Evolutionary conservation across 495 filamentous ascomycete genomes (phyloP).

Genomic region (Chaetomium cochliodes): DNA sequence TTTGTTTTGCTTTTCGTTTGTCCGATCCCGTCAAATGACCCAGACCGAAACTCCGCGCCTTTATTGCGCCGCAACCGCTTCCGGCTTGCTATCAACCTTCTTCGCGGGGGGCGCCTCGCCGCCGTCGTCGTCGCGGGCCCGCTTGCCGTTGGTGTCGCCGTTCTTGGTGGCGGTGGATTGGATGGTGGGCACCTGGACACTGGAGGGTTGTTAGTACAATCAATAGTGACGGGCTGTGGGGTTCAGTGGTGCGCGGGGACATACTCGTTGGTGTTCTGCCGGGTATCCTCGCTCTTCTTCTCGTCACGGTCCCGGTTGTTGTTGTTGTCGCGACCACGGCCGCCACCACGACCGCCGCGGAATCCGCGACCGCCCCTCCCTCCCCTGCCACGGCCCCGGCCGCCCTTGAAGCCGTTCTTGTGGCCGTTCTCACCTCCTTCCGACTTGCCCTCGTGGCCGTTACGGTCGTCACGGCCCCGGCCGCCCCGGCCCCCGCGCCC

Average conservation of each 20-base stretch:
- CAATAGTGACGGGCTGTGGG: background rate
- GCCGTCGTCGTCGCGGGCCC: constrained; percentile 44
- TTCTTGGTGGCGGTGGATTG: constrained; percentile 33
- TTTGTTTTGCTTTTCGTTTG: background rate
- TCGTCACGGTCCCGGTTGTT: constrained; percentile 36
- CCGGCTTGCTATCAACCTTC: constrained; percentile 51
- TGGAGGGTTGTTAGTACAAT: constrained; percentile 15
- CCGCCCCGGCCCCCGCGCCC: constrained; percentile 36
- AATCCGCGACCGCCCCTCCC: constrained; percentile 43
- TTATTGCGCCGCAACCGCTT: constrained; percentile 24
- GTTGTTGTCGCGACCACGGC: constrained; percentile 35
- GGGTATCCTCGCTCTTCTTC: constrained; percentile 24
- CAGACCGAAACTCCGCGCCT: background rate
- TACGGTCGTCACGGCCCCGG: constrained; percentile 39
- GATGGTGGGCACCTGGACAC: constrained; percentile 29
- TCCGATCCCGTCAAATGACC: background rate
- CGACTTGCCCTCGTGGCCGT: constrained; percentile 60
- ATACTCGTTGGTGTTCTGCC: constrained; percentile 31
- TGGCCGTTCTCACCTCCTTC: constrained; percentile 61
- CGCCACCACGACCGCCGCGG: constrained; percentile 41
- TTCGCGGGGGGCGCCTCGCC: constrained; percentile 44
- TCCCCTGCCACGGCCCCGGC: constrained; percentile 9
- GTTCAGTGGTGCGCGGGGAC: constrained; percentile 9
- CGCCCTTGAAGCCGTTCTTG: constrained; percentile 50
- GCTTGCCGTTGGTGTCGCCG: constrained; percentile 43